phyloP scores from a whole-genome alignment of 257 asterid species.

The Capsicum baccatum region DNA sequence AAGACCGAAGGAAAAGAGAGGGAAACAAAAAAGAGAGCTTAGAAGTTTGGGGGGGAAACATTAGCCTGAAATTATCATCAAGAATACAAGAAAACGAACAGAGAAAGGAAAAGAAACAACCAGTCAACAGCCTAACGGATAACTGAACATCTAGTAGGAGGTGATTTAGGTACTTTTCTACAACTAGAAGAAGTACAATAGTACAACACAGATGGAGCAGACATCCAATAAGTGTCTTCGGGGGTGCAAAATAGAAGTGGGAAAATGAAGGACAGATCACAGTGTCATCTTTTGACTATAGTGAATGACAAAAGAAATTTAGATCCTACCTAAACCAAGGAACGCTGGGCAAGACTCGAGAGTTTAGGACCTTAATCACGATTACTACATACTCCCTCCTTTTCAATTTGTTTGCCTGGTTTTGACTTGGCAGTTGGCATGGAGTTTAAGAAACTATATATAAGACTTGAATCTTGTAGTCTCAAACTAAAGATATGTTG shows the following conservation, averaged over 20 bases:
- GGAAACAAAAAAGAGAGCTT: not conserved
- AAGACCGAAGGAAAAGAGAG: not conserved
- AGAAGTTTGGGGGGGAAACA: not conserved
- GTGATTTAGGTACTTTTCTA: not conserved
- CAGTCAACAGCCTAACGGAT: not conserved
- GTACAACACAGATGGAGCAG: not conserved
- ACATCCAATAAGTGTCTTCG: not conserved
- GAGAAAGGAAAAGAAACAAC: not conserved
- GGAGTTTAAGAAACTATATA: no score
- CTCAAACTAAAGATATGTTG: no score
- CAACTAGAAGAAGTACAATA: not conserved
- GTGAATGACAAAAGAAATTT: not conserved
- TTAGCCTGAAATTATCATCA: not conserved
- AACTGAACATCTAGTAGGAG: not conserved
- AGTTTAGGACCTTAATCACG: not conserved
- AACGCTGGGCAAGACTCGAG: not conserved
- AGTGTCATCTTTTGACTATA: not conserved
- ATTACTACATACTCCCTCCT: not conserved
- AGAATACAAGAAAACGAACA: conserved; percentile 7
- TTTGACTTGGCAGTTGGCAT: no score
- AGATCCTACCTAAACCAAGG: not conserved
- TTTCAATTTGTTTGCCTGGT: no score
- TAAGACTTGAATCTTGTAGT: no score
- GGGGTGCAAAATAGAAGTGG: conserved; percentile 15
- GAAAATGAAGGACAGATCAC: not conserved